Evolutionary conservation across 2,329 filamentous ascomycete genomes (phyloP).

Genomic region (Colletotrichum lentis): DNA sequence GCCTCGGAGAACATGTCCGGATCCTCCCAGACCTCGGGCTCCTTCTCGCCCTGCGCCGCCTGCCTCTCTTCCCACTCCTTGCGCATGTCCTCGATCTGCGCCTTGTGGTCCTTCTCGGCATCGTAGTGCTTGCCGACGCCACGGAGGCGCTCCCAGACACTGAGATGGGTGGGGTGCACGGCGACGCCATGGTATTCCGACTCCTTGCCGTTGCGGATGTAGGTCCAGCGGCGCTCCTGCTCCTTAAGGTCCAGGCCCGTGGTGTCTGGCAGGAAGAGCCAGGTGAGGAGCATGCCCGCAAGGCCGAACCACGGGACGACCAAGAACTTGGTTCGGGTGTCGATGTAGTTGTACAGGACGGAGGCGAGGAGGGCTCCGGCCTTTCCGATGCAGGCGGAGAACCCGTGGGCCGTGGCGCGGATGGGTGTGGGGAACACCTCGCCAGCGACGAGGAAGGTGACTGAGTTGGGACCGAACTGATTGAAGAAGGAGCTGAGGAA

Average conservation of each 20-base stretch:
- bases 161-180: conserved; percentile 87
- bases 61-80: conserved; percentile 66
- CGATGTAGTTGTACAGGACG: conserved; percentile 95
- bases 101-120: conserved; percentile 80
- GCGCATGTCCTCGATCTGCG: conserved; percentile 85
- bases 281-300: conserved; percentile 82
- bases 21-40: conserved; percentile 57
- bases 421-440: conserved; percentile 97
- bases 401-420: conserved; percentile 91
- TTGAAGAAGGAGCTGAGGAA: conserved; percentile 99
- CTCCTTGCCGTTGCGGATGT: conserved; percentile 79
- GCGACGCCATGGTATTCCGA: conserved; percentile 92
- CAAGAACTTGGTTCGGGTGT: conserved; percentile 83
- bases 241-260: conserved; percentile 97
- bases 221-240: conserved; percentile 92
- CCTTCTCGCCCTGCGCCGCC: conserved; percentile 56
- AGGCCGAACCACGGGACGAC: conserved; percentile 97
- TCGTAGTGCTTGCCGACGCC: conserved; percentile 85
- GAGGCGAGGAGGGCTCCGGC: conserved; percentile 85
- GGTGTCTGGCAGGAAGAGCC: conserved; percentile 91
- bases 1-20: conserved; percentile 62
- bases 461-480: conserved; percentile 95
- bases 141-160: conserved; percentile 82
- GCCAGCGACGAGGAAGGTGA: conserved; percentile 94
- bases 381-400: conserved; percentile 92